Evolutionary conservation across 1,284 basidiomycete genomes (phyloP).

Genomic region (Rhodotorula sp.): DNA sequence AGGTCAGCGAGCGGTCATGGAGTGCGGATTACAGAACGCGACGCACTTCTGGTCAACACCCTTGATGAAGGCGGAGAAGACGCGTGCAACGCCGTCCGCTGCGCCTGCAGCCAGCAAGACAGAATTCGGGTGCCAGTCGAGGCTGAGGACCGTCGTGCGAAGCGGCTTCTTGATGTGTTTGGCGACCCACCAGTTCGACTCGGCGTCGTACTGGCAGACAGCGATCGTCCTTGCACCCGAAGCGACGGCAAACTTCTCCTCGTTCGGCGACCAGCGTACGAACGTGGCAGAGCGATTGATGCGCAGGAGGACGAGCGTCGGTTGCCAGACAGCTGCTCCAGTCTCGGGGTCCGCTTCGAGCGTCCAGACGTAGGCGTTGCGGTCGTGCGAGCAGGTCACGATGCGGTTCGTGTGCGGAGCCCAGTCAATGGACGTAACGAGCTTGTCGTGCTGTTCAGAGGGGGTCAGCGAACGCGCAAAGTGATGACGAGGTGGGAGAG

Average conservation of each 20-base stretch:
- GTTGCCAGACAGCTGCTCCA: conserved; percentile 78
- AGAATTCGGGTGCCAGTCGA: conserved; percentile 99
- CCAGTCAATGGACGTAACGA: conserved; percentile 98
- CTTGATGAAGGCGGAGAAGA: conserved; percentile 99
- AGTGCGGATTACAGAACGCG: neutral
- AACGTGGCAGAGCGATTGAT: conserved; percentile 94
- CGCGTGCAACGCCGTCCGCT: conserved; percentile 91
- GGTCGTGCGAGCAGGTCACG: conserved; percentile 96
- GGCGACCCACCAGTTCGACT: conserved; percentile 99
- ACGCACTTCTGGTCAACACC: conserved; percentile 84
- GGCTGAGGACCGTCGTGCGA: conserved; percentile 81
- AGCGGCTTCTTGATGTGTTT: conserved; percentile 97
- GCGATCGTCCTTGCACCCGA: conserved; percentile 93
- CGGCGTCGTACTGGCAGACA: conserved; percentile 89
- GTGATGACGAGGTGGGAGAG: conserved; percentile 23
- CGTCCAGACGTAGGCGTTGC: conserved; percentile 99
- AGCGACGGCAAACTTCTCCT: conserved; percentile 98
- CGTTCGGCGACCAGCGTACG: conserved; percentile 94
- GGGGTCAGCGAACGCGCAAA: conserved; percentile 8
- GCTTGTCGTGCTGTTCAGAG: conserved; percentile 82
- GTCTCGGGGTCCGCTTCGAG: conserved; percentile 69
- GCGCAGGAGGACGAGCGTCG: conserved; percentile 90
- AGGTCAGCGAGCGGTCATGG: neutral
- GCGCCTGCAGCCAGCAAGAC: conserved; percentile 91
- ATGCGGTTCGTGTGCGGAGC: conserved; percentile 93